Evolutionary conservation across 2,329 filamentous ascomycete genomes (phyloP), one percentile per base, ranked within the genome.

Genomic region (Stachybotrys chlorohalonatus): DNA sequence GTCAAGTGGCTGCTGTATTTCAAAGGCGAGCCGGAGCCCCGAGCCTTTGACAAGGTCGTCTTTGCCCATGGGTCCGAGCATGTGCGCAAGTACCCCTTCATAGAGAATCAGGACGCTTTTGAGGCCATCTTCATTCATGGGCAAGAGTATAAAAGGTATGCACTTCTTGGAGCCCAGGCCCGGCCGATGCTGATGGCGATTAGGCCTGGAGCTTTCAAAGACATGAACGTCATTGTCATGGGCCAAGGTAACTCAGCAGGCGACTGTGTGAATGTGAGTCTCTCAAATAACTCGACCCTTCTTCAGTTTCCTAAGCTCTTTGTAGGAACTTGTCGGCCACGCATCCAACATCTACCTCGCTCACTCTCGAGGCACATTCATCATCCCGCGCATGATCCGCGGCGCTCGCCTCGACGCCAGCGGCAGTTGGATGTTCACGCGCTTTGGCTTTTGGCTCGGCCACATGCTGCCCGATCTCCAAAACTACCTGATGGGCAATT

Each of bases 171-270:
- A 3, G 36, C 9, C 36, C 36, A 2, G 5, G 8, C 3, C 36
- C 36, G 8, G 5, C 36, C 6, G 36, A 9, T 42, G 13, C 36
- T 42, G 5, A 42, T 5, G 8, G 36, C 36, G 36, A 8, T 1
- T 0, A 6, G 1, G 9, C 11, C 9, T 53, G 54, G 58, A n/a
- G 52, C 57, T 6, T 62, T 58, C 42, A 49, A 54, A 6, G 60
- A 54, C 5, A 60, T 62, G 50, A 64, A 56, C 8, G 61, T 65
- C 2, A 42, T 66, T 5, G 58, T 66, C 6, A 52, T 66, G 5
- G 64, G 64, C 6, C 59, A 64, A 47, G 65, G 64, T 3, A 66
- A 65, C 47, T 63, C 65, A 1, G 61, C 62, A 4, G 57, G 54
- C 31, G 65, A 66, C 39, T 60, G 58, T 11, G 62, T 59, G 1